Evolutionary conservation across 768 basidiomycete genomes (phyloP), one percentile per base, ranked within the genome.

Genomic region (Saitozyma sp.): DNA sequence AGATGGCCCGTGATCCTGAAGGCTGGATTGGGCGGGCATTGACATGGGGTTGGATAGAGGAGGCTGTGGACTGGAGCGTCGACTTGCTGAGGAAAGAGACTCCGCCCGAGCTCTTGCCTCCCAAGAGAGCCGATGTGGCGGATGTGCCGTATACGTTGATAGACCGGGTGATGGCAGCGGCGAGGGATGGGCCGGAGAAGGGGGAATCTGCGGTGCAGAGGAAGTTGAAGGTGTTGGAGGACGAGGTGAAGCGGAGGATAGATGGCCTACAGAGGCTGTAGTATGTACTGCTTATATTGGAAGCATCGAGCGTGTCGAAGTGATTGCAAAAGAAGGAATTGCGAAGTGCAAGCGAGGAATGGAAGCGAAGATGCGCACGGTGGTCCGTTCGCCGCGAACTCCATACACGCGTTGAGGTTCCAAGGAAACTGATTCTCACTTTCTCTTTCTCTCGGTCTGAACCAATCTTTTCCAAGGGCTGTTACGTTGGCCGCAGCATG

Each of bases 21-120:
- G 88, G 88, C 75, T 85, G 96, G 63, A 89, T 97, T 62, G 85
- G 88, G 54, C 84, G 85, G 51, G 88, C 85, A 71, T 80, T 97
- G 68, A 85, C 87, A 65, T 92, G 87, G 75, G 94, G 92, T 63
- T 83, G 88, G 65, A 80, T 94, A 29, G 86, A 87, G 61, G 85
- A 87, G 61, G 92, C 92, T 9, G 81, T 94, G 46, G 85, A 88
- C 65, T 84, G 90, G 74, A 85, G 88, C 19, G 80, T 89, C 54
- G 83, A 86, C 40, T 79, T 94, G 63, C 83, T 95, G 58, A 85
- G 84, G 66, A 87, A 88, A 82, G 93, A 91, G 63, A 62, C 29
- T 5, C 71, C 74, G 37, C 72, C 74, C 14, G 71, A 71, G 61
- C 48, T 76, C 13, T 50, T 76, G 7, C 63, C 71, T 1, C 17